Evolutionary conservation across 176 grass and related monocot genomes (phyloP), one percentile per base, ranked within the genome.

Genomic region (Musa itinerans): DNA sequence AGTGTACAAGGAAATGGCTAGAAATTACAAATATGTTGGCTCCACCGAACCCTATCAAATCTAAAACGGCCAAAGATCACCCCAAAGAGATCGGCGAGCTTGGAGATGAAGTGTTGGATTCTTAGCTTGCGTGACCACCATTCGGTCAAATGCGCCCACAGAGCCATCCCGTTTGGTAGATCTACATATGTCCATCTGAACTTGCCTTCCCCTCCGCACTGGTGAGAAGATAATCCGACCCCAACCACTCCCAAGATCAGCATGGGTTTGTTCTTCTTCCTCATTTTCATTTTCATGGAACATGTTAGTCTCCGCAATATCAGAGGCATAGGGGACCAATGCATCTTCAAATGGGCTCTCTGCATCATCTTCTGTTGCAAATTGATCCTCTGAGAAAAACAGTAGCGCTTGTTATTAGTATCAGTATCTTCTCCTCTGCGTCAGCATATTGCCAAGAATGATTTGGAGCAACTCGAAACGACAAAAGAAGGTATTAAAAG

Each of bases 61-160:
- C 59, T 83, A 98, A 75, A 85, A 93, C 53, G 95, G 95, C 95
- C 90, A 98, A 55, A 98, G 95, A n/a, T 98, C 95, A 2, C 94
- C 90, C 95, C 95, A 98, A 56, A 93, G 84, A 65, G 95, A 98
- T 71, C 83, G 86, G 50, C 90, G 83, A 70, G 95, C 95, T 78
- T 98, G 95, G 24, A 85, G 85, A 75, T 98, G 95, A 63, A 93
- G 58, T 1, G 76, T 55, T 11, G 95, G 95, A 52, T 91, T 98
- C 78, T 84, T 91, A 57, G 82, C 87, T 74, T 93, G 84, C n/a
- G 95, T 98, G 78, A 98, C 81, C 53, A 98, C 90, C 9, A 91
- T 27, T 64, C 81, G 95, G 65, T 93, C 84, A 50, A 43, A 43
- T 43, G 34, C 34, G 4, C 34, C 34, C 4, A 5, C 34, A 6